phyloP scores from a whole-genome alignment of 768 basidiomycete species.

The Naganishia vishniacii region DNA sequence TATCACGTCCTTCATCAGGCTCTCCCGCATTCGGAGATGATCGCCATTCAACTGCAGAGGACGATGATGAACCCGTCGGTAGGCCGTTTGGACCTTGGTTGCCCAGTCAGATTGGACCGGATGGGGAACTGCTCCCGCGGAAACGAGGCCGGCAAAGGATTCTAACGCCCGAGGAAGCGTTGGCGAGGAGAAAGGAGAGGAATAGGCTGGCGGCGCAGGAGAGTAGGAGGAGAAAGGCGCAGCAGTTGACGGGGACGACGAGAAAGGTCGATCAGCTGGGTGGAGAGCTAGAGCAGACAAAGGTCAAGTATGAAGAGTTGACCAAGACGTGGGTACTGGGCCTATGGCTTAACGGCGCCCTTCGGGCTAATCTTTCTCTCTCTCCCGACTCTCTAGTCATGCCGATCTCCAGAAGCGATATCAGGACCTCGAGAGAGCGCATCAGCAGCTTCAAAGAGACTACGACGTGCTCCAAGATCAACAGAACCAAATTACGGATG shows the following conservation, averaged over 20 bases:
- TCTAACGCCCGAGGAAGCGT: conserved; percentile 5
- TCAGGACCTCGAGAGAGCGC: conserved; percentile 4
- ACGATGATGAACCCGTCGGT: conserved; percentile 13
- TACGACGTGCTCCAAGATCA: conserved; percentile 11
- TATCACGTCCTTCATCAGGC: neutral
- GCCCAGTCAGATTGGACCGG: conserved; percentile 14
- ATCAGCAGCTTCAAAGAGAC: conserved; percentile 1
- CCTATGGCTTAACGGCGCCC: neutral
- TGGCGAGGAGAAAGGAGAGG: conserved; percentile 15
- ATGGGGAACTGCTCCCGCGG: conserved; percentile 14
- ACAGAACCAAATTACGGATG: conserved; percentile 9
- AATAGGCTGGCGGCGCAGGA: conserved; percentile 10
- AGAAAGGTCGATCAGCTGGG: conserved; percentile 14
- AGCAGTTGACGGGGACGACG: conserved; percentile 6
- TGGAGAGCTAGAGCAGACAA: conserved; percentile 1
- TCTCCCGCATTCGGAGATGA: neutral
- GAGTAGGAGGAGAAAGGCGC: conserved; percentile 19
- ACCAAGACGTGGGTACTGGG: conserved; percentile 1
- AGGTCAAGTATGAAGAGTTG: conserved; percentile 12
- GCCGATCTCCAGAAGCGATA: conserved; percentile 3
- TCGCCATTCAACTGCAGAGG: conserved; percentile 3
- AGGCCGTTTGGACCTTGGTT: conserved; percentile 15
- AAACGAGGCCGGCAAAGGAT: conserved; percentile 16
- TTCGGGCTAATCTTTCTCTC: too few species aligned
- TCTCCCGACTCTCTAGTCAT: neutral